A percentile compares a stretch with the other conserved stretches of the same genome.
phyloP scores from a whole-genome alignment of 148 eudicot species.

The Camellia sinensis region DNA sequence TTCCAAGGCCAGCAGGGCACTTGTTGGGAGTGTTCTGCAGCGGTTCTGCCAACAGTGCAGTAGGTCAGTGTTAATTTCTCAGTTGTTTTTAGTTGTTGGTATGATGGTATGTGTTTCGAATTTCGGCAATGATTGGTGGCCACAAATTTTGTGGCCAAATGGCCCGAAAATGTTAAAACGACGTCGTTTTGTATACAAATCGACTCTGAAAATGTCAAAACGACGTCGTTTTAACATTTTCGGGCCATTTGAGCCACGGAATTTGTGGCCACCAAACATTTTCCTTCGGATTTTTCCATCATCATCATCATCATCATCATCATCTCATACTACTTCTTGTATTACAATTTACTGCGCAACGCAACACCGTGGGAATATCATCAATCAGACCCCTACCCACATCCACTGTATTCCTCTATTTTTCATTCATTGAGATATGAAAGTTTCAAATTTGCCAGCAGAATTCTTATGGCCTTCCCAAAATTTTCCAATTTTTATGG shows the following conservation, averaged over 20 bases:
- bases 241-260: no score
- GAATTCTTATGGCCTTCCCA: not conserved
- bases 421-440: not conserved
- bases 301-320: no score
- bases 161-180: no score
- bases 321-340: not conserved
- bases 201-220: no score
- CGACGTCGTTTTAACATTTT: no score
- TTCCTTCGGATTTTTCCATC: no score
- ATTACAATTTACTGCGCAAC: not conserved
- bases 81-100: not conserved
- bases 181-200: no score
- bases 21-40: conserved; percentile 59
- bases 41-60: conserved; percentile 97
- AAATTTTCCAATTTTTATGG: not conserved
- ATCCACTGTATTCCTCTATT: not conserved
- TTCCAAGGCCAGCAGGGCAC: conserved; percentile 62
- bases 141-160: no score
- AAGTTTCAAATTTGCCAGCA: no score
- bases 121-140: no score
- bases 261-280: no score
- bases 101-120: not conserved
- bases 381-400: not conserved
- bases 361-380: not conserved
- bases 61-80: conserved; percentile 38